phyloP scores from a whole-genome alignment of 1,284 basidiomycete species.

The Heterobasidion irregulare region DNA sequence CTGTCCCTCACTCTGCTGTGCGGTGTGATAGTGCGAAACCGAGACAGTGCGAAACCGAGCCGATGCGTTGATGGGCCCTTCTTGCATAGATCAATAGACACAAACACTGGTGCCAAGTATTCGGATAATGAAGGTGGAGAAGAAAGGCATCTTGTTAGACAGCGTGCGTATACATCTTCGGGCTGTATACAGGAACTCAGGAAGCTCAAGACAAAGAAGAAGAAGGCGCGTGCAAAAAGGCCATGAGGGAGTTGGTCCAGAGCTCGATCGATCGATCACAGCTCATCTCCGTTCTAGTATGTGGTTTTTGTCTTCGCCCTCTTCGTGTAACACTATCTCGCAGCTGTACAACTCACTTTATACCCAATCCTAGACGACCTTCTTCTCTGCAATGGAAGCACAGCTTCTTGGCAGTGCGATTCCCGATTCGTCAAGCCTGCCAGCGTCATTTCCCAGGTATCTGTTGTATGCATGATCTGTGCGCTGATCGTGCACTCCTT shows the following conservation, averaged over 20 bases:
- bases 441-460: conserved; percentile 20
- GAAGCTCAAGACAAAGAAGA: conserved; percentile 38
- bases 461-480: conserved; percentile 41
- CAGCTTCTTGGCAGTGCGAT: conserved; percentile 38
- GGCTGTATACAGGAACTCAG: conserved; percentile 29
- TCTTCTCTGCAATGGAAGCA: conserved; percentile 49
- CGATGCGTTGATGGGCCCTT: no score
- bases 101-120: no score
- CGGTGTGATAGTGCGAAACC: no score
- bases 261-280: conserved; percentile 56
- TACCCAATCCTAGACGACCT: conserved; percentile 37
- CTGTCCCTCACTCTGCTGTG: no score
- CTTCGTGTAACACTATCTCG: neutral
- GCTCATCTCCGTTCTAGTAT: conserved; percentile 49
- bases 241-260: conserved; percentile 40
- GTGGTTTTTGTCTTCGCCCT: conserved; percentile 13
- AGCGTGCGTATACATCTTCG: no score
- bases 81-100: no score
- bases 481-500: conserved; percentile 45
- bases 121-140: no score
- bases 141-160: no score
- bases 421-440: conserved; percentile 13
- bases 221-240: conserved; percentile 32
- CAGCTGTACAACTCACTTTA: neutral
- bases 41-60: no score